Evolutionary conservation across 495 filamentous ascomycete genomes (phyloP).

Genomic region (Penicillium pulvis): DNA sequence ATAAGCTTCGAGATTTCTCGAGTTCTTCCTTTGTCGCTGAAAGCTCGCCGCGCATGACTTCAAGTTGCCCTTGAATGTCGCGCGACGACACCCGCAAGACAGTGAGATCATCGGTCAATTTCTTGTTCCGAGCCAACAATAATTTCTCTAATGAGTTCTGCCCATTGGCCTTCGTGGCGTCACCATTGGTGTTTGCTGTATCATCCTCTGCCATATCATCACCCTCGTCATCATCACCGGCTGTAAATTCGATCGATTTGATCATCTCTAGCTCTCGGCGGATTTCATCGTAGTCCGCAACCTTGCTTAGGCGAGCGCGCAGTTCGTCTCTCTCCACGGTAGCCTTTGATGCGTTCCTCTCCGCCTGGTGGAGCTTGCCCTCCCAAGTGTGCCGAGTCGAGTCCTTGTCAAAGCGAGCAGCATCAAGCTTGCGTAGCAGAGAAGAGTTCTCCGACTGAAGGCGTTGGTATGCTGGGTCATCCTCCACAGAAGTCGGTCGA

Average conservation of each 20-base stretch:
- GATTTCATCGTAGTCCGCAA: slow-evolving; percentile 93
- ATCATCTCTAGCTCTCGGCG: slow-evolving; percentile 94
- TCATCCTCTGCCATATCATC: slow-evolving; percentile 31
- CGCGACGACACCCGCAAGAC: slow-evolving; percentile 92
- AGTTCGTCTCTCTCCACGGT: slow-evolving; percentile 75
- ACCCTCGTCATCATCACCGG: slow-evolving; percentile 78
- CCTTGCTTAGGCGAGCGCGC: slow-evolving; percentile 78
- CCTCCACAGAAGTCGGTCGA: slow-evolving; percentile 62
- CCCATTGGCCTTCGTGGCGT: slow-evolving; percentile 59
- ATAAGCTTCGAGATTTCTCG: slow-evolving; percentile 80
- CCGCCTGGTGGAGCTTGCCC: slow-evolving; percentile 58
- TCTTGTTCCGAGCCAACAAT: slow-evolving; percentile 90
- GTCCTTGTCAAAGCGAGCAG: slow-evolving; percentile 77
- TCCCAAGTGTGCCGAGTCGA: slow-evolving; percentile 73
- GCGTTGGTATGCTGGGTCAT: slow-evolving; percentile 83
- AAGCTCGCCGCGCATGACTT: slow-evolving; percentile 79
- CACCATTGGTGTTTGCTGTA: slow-evolving; percentile 48
- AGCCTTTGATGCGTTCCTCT: slow-evolving; percentile 49
- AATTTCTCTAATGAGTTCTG: slow-evolving; percentile 86
- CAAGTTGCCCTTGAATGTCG: slow-evolving; percentile 79
- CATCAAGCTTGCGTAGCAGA: slow-evolving; percentile 83
- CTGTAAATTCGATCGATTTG: slow-evolving; percentile 94
- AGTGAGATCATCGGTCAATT: slow-evolving; percentile 89
- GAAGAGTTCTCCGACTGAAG: slow-evolving; percentile 91
- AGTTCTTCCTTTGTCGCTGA: slow-evolving; percentile 83